phyloP scores from a whole-genome alignment of 2,329 filamentous ascomycete genomes.

The Xylariaceae sp. region DNA sequence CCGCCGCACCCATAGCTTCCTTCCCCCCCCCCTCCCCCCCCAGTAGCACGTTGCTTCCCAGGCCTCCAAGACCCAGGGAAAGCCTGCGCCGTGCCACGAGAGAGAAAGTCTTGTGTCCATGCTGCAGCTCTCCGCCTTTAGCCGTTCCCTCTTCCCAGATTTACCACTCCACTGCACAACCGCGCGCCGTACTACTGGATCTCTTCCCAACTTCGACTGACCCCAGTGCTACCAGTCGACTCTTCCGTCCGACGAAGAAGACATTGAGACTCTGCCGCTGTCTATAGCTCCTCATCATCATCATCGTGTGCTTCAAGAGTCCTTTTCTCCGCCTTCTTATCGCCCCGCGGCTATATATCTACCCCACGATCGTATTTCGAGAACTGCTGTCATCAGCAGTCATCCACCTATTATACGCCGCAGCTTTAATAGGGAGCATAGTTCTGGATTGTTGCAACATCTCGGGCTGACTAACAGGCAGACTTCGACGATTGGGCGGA shows the following conservation, averaged over 20 bases:
- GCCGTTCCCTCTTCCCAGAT: constrained; percentile 34
- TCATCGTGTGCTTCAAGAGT: constrained; percentile 21
- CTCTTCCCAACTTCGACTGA: constrained; percentile 39
- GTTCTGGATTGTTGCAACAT: constrained; percentile 5
- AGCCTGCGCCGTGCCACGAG: constrained; percentile 31
- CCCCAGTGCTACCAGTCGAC: constrained; percentile 46
- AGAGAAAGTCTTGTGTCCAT: constrained; percentile 33
- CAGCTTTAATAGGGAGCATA: constrained; percentile 10
- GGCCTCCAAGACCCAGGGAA: constrained; percentile 28
- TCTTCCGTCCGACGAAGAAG: constrained; percentile 47
- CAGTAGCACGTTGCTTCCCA: constrained; percentile 27
- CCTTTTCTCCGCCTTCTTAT: constrained; percentile 14
- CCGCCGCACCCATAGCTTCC: constrained; percentile 26
- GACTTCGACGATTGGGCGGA: constrained; percentile 13
- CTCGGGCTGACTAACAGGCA: constrained; percentile 18
- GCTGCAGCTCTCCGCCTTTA: constrained; percentile 44
- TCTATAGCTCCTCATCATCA: constrained; percentile 16
- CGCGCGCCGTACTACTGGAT: constrained; percentile 46
- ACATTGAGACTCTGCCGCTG: constrained; percentile 32
- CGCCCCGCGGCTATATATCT: constrained; percentile 24
- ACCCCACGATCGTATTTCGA: constrained; percentile 11
- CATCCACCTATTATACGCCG: constrained; percentile 11
- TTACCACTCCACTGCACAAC: constrained; percentile 37
- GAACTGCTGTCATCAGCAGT: constrained; percentile 18
- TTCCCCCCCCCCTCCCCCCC: background rate